Conservation (phyloP, 768 basidiomycete species). For the Naematelia encephala region DNA sequence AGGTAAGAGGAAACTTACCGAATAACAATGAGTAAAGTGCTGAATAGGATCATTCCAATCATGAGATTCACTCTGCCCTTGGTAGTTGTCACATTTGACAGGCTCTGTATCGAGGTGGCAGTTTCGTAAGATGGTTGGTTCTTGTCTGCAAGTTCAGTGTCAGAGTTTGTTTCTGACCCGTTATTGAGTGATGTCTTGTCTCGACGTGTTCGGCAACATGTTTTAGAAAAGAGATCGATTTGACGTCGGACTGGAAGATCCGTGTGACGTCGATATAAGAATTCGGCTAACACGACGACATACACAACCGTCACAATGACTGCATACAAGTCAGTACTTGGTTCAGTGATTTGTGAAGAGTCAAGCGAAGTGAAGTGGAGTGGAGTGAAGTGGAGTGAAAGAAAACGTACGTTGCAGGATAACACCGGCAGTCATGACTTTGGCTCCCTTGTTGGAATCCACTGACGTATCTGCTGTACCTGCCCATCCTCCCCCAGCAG, state of each 20-base stretch:
- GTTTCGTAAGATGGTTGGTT: neutral
- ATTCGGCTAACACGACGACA: conserved; percentile 54
- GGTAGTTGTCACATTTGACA: neutral
- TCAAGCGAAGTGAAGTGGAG: too few relatives aligned
- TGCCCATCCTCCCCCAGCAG: conserved; percentile 62
- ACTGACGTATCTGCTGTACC: conserved; percentile 47
- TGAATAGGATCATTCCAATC: conserved; percentile 2
- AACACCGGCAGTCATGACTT: conserved; percentile 63
- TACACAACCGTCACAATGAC: conserved; percentile 55
- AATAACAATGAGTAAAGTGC: conserved; percentile 56
- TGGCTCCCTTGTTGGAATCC: conserved; percentile 53
- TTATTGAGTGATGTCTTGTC: neutral
- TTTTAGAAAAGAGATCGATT: conserved; percentile 19
- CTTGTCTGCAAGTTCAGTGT: neutral
- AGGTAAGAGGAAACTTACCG: conserved; percentile 40
- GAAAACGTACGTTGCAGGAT: conserved; percentile 56
- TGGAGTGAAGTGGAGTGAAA: neutral
- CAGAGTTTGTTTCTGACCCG: too few relatives aligned
- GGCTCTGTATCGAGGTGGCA: neutral
- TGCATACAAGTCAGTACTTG: neutral
- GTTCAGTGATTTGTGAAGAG: too few relatives aligned
- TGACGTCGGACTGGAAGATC: conserved; percentile 28
- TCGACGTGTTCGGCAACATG: neutral
- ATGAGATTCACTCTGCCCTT: neutral
- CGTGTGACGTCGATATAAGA: conserved; percentile 53